phyloP scores from a whole-genome alignment of 2,329 filamentous ascomycete genomes.

The Gnomoniopsis sp. region DNA sequence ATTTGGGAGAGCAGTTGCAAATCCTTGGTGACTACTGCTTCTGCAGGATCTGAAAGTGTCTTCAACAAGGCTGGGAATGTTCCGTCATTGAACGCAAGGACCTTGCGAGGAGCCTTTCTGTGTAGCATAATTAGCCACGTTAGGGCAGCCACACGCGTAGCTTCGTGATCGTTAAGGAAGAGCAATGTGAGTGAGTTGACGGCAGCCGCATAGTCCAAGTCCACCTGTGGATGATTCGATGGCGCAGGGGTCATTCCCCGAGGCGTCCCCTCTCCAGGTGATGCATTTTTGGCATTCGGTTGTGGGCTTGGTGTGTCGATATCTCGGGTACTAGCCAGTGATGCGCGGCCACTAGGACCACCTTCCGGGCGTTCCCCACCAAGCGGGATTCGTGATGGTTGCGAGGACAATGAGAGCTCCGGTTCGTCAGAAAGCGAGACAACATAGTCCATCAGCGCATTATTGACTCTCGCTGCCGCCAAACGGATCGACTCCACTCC shows the following conservation, averaged over 20 bases:
- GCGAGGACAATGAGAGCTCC: conserved; percentile 32
- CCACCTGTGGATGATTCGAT: conserved; percentile 49
- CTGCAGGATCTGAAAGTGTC: conserved; percentile 90
- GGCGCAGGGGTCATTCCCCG: conserved; percentile 41
- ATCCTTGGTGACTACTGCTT: conserved; percentile 93
- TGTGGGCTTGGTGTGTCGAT: conserved; percentile 50
- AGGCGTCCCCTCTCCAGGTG: conserved; percentile 31
- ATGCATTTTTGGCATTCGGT: conserved; percentile 39
- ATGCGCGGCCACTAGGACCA: conserved; percentile 46
- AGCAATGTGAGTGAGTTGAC: conserved; percentile 90
- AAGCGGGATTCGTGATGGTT: conserved; percentile 37
- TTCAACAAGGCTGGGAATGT: conserved; percentile 96
- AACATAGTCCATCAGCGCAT: conserved; percentile 88
- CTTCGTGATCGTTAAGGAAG: conserved; percentile 95
- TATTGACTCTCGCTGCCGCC: conserved; percentile 86
- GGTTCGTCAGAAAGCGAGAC: conserved; percentile 79
- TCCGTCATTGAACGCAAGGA: conserved; percentile 92
- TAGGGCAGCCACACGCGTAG: conserved; percentile 86
- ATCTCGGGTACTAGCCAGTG: conserved; percentile 51
- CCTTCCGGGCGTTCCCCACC: conserved; percentile 44
- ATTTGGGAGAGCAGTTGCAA: conserved; percentile 93
- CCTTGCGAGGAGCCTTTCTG: conserved; percentile 87
- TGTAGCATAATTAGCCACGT: conserved; percentile 99
- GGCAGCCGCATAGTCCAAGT: conserved; percentile 93
- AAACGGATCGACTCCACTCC: conserved; percentile 84